Percentiles rank a stretch among this genome's conserved stretches.
Conservation (phyloP, 2,329 filamentous ascomycete genomes). For the Keithomyces neogunnii region DNA sequence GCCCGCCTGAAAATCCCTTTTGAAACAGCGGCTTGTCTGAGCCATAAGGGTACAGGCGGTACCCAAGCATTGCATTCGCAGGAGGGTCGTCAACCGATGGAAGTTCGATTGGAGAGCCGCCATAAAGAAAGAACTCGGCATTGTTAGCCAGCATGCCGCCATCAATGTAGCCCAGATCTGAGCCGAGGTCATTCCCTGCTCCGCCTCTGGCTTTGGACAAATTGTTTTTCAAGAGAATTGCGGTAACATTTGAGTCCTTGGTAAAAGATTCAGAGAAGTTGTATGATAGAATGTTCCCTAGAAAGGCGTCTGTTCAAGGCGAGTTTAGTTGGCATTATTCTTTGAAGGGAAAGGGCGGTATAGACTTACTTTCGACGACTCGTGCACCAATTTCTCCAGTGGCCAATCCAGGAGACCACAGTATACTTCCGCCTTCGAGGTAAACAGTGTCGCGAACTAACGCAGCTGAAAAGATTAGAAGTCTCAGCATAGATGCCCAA, state of each 20-base stretch:
- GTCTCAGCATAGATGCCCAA: not conserved
- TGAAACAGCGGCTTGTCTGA: slow-evolving; percentile 31
- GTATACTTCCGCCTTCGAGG: slow-evolving; percentile 52
- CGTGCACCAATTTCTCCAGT: slow-evolving; percentile 29
- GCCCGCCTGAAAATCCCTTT: slow-evolving; percentile 31
- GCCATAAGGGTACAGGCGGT: slow-evolving; percentile 46
- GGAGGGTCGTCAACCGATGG: slow-evolving; percentile 27
- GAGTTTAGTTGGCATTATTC: not conserved
- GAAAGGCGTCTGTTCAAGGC: slow-evolving; percentile 36
- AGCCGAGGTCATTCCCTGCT: slow-evolving; percentile 40
- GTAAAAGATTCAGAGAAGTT: slow-evolving; percentile 52
- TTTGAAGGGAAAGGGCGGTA: not conserved
- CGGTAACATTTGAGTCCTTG: slow-evolving; percentile 40
- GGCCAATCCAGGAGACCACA: slow-evolving; percentile 41
- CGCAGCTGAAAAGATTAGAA: slow-evolving; percentile 32
- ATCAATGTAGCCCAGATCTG: slow-evolving; percentile 49
- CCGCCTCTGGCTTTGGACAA: slow-evolving; percentile 39
- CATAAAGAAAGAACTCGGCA: slow-evolving; percentile 54
- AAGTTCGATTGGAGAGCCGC: slow-evolving; percentile 37
- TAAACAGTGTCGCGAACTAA: slow-evolving; percentile 55
- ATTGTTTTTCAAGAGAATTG: slow-evolving; percentile 33
- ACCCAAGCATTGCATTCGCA: slow-evolving; percentile 37
- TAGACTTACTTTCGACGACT: slow-evolving; percentile 32
- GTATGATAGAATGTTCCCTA: slow-evolving; percentile 46
- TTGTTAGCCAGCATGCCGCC: slow-evolving; percentile 60